These are phyloP conservation scores for Inonotus hispidus DNA, from an alignment of 1,284 basidiomycete species.

Conservation along the genomic window DNA sequence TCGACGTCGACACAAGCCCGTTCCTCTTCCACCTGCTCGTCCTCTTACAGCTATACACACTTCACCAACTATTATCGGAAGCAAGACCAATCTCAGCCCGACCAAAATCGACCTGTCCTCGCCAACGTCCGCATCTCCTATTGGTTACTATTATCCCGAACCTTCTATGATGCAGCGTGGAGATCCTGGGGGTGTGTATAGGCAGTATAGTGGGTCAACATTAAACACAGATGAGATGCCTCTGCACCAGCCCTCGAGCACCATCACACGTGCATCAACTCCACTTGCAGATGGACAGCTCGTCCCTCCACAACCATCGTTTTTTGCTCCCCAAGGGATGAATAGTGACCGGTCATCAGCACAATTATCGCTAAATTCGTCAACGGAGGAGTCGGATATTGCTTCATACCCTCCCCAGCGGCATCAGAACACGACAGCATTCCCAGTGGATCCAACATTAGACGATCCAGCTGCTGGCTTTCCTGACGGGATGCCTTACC, in stretches of 20 bases:
- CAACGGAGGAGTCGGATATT: constrained; percentile 11
- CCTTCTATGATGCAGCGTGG: neutral
- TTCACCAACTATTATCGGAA: constrained; percentile 29
- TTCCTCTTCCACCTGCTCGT: constrained; percentile 53
- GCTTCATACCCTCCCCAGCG: constrained; percentile 20
- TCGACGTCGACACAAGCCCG: constrained; percentile 28
- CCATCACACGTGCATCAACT: constrained; percentile 7
- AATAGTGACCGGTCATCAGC: constrained; percentile 18
- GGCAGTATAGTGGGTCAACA: constrained; percentile 24
- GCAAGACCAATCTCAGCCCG: neutral
- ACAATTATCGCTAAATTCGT: constrained; percentile 17
- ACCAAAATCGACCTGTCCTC: constrained; percentile 5
- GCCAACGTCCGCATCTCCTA: constrained; percentile 3
- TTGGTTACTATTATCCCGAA: constrained; percentile 21
- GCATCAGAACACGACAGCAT: constrained; percentile 17
- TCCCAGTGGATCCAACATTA: neutral
- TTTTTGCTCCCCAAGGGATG: constrained; percentile 23
- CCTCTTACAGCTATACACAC: constrained; percentile 39
- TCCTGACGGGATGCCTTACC: neutral
- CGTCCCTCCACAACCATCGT: constrained; percentile 28
- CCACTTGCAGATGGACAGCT: constrained; percentile 20
- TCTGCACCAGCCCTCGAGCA: constrained; percentile 23
- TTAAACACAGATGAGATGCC: constrained; percentile 23
- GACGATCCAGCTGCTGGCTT: neutral
- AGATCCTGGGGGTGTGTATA: constrained; percentile 21